Conservation (phyloP, 495 filamentous ascomycete species). For the Penicillium pancosmium region DNA sequence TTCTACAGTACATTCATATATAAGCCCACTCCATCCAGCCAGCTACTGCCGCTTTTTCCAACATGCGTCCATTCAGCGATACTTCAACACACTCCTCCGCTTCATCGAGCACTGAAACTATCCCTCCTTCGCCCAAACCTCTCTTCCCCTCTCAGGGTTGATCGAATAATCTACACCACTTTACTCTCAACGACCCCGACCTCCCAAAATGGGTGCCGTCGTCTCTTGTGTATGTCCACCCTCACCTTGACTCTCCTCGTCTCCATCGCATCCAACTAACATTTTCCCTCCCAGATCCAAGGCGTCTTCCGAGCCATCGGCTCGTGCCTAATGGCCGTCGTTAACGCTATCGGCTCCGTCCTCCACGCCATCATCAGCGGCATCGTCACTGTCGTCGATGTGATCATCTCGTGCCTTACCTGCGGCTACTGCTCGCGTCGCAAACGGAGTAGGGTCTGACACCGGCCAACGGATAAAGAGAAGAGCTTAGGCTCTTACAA, state of each 20-base stretch:
- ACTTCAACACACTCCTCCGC: slow-evolving; percentile 35
- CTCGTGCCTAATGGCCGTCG: slow-evolving; percentile 77
- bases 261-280: slow-evolving; percentile 21
- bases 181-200: too few relatives aligned
- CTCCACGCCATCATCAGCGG: slow-evolving; percentile 80
- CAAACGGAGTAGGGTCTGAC: slow-evolving; percentile 31
- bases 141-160: slow-evolving; percentile 7
- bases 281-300: slow-evolving; percentile 60
- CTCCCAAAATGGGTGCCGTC: slow-evolving; percentile 85
- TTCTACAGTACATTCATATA: too few relatives aligned
- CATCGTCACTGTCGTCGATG: slow-evolving; percentile 76
- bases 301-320: slow-evolving; percentile 84
- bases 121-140: slow-evolving; percentile 24
- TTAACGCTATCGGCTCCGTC: slow-evolving; percentile 76
- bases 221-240: slow-evolving; percentile 83
- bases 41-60: slow-evolving; percentile 9
- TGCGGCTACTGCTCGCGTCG: slow-evolving; percentile 64
- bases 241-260: slow-evolving; percentile 3
- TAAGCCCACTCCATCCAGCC: slow-evolving; percentile 12
- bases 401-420: slow-evolving; percentile 84
- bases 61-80: slow-evolving; percentile 41
- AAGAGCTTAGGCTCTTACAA: too few relatives aligned
- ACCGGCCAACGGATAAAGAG: not conserved
- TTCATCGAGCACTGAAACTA: slow-evolving; percentile 29
- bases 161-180: not conserved